Evolutionary conservation across 768 basidiomycete genomes (phyloP).

Genomic region (Lactarius hengduanensis): DNA sequence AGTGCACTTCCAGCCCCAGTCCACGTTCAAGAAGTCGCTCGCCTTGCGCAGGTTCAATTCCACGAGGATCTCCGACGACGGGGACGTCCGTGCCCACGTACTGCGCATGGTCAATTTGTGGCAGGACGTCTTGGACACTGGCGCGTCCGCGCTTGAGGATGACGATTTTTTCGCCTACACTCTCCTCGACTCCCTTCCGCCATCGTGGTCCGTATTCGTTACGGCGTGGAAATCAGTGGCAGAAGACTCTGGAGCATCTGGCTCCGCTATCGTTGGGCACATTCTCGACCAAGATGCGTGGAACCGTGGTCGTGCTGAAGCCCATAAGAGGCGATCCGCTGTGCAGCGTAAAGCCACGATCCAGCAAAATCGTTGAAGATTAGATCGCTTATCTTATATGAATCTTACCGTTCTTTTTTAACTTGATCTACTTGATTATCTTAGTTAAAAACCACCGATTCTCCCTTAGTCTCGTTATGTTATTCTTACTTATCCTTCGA

Average conservation of each 20-base stretch:
- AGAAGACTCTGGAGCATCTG: constrained; percentile 1
- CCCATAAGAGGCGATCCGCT: constrained; percentile 6
- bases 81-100: constrained; percentile 20
- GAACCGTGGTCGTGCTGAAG: constrained; percentile 22
- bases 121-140: constrained; percentile 18
- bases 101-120: constrained; percentile 26
- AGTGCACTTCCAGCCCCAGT: constrained; percentile 19
- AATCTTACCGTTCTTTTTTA: neutral
- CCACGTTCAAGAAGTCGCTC: constrained; percentile 21
- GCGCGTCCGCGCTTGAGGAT: constrained; percentile 4
- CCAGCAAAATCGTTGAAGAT: neutral
- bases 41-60: constrained; percentile 18
- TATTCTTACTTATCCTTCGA: neutral
- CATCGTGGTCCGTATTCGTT: constrained; percentile 24
- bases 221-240: constrained; percentile 10
- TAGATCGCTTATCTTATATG: neutral
- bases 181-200: constrained; percentile 17
- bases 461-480: neutral
- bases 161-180: constrained; percentile 17
- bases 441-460: neutral
- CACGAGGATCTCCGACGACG: constrained; percentile 11
- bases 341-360: constrained; percentile 4
- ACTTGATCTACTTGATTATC: neutral
- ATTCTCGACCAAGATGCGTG: constrained; percentile 24
- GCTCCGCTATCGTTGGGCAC: constrained; percentile 13